These are phyloP conservation scores for Nannochloropsis salina DNA, from an alignment of 108 stramenopile species.

Conservation along the genomic window DNA sequence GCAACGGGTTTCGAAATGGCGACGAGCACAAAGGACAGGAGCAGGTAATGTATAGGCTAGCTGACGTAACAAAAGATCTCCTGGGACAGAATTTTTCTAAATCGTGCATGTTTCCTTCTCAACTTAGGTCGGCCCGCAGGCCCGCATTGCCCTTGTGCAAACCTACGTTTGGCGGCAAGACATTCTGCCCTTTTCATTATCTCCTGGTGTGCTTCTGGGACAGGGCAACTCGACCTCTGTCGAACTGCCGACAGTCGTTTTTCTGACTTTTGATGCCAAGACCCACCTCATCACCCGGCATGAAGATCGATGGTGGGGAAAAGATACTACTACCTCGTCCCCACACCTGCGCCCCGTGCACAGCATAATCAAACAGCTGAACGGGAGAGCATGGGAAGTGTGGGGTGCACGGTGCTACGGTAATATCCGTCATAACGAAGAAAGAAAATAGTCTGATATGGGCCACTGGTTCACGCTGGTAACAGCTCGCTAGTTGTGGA, in stretches of 20 bases:
- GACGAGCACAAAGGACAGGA: neutral
- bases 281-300: slow-evolving; percentile 10
- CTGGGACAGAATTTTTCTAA: too few species aligned
- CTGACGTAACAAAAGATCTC: too few species aligned
- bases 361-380: neutral
- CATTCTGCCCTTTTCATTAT: neutral
- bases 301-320: slow-evolving; percentile 9
- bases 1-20: neutral
- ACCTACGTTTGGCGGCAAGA: neutral
- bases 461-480: neutral
- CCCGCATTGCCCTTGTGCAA: slow-evolving; percentile 14
- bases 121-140: slow-evolving; percentile 1
- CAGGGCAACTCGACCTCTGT: neutral
- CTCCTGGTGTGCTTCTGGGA: neutral
- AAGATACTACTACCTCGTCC: neutral
- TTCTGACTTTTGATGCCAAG: neutral
- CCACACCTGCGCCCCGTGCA: neutral
- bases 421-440: neutral
- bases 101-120: neutral
- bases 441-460: neutral
- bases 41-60: neutral
- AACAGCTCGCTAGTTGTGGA: too few species aligned
- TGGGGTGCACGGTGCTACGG: slow-evolving; percentile 1
- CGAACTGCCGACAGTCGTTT: neutral
- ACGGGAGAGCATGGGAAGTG: neutral